Base-by-base conservation (phyloP, 495 filamentous ascomycete genomes). In the Aspergillus carlsbadensis region DNA sequence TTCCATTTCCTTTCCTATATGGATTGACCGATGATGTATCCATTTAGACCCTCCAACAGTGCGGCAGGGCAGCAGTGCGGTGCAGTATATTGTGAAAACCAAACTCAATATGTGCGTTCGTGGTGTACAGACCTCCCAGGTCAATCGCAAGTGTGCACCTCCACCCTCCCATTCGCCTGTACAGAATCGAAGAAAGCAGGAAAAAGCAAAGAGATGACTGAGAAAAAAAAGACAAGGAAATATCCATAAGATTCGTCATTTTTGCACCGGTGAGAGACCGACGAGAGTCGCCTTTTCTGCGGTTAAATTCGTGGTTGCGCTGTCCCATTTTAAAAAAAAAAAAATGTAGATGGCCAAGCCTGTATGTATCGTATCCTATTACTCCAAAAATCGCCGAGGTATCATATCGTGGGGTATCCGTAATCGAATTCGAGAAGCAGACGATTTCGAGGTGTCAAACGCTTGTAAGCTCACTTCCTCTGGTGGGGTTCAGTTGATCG, bases 391-490 rank as follows among this genome's bases (percentile, higher is more conserved):
- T 47, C 36, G 15, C 50, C 50, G 65, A 52, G 41, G 54, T 61
- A 65, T 67, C 63, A 54, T 65, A 66, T 68, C 56, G 60, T 60
- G 59, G 53, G 64, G 69, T 52, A 52, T 46, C 47, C 46, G 56
- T 62, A 31, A 46, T 37, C 42, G 35, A 52, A 17, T 17, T 45
- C 10, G 54, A 57, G 37, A 40, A 42, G 17, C 6, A 46, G 17
- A 26, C 14, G 10, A 36, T 46, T 21, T 22, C 18, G n/a, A 10
- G 29, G n/a, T 37, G 17, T 46, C 24, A 26, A n/a, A 26, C 17
- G 36, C 40, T n/a, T 29, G 26, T 29, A 29, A 8, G 8, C 8
- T 29, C 3, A 4, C 8, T 29, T 29, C 26, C 26, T n/a, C n/a
- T 29, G 26, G 26, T 3, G 3, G 26, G 26, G 31, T 33, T 44